phyloP scores from a whole-genome alignment of 2,329 filamentous ascomycete species.

The Ophiostoma piceae region DNA sequence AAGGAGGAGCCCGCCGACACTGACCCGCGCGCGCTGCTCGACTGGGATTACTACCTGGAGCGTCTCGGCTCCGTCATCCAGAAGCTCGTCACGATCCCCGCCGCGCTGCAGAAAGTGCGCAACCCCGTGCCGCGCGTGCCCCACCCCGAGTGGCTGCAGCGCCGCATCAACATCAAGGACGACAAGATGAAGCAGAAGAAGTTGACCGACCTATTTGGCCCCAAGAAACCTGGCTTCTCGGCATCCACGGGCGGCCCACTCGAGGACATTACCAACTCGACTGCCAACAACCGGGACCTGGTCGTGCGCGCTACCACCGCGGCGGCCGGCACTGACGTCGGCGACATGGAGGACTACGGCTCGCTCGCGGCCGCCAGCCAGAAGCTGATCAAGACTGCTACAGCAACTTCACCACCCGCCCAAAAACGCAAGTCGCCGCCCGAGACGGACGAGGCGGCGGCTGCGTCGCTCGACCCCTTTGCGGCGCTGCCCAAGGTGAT shows the following conservation, averaged over 20 bases:
- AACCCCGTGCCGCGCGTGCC: conserved; percentile 92
- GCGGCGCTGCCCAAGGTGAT: conserved; percentile 75
- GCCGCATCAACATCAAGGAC: conserved; percentile 88
- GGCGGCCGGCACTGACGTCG: conserved; percentile 30
- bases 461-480: conserved; percentile 66
- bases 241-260: conserved; percentile 46
- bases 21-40: conserved; percentile 81
- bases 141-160: conserved; percentile 95
- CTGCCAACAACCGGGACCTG: conserved; percentile 17
- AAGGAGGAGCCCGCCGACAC: conserved; percentile 88
- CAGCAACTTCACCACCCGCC: conserved; percentile 35
- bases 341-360: conserved; percentile 78
- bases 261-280: conserved; percentile 65
- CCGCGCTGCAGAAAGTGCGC: conserved; percentile 85
- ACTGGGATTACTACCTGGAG: conserved; percentile 97
- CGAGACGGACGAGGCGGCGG: conserved; percentile 38
- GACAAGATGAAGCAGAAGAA: conserved; percentile 99
- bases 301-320: conserved; percentile 39
- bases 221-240: conserved; percentile 32
- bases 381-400: conserved; percentile 45
- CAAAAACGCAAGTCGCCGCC: conserved; percentile 74
- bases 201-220: conserved; percentile 81
- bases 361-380: conserved; percentile 32
- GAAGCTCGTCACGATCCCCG: conserved; percentile 97
- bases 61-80: conserved; percentile 95